phyloP scores from a whole-genome alignment of 2,329 filamentous ascomycete genomes.

The Alternaria sp. region DNA sequence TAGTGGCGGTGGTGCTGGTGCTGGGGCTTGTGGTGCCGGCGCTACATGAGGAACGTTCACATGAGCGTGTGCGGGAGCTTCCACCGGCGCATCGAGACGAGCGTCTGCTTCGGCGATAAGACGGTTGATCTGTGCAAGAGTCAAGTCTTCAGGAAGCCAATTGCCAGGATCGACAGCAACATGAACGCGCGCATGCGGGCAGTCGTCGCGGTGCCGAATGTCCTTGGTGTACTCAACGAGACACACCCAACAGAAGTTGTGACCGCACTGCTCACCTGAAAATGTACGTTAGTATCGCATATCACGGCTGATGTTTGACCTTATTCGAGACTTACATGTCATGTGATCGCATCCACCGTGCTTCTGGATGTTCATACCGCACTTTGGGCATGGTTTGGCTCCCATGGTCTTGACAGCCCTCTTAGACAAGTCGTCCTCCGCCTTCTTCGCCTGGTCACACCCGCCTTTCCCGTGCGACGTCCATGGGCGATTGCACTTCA shows the following conservation, averaged over 20 bases:
- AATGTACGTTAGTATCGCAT: background rate
- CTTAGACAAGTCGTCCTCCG: slow-evolving; percentile 23
- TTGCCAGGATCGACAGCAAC: slow-evolving; percentile 21
- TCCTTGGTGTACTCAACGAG: slow-evolving; percentile 8
- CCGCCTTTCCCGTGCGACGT: slow-evolving; percentile 8
- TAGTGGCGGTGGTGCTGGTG: background rate
- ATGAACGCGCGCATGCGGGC: slow-evolving; percentile 11
- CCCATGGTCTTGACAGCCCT: slow-evolving; percentile 26
- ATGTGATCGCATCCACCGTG: slow-evolving; percentile 36
- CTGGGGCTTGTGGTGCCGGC: no score
- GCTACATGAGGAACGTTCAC: background rate
- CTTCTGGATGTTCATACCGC: slow-evolving; percentile 35
- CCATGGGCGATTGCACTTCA: slow-evolving; percentile 30
- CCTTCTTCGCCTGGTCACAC: slow-evolving; percentile 24
- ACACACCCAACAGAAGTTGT: slow-evolving; percentile 34
- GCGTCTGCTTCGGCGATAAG: slow-evolving; percentile 3
- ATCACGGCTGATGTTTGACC: background rate
- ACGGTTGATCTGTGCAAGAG: slow-evolving; percentile 6
- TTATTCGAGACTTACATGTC: slow-evolving; percentile 21
- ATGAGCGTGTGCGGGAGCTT: background rate
- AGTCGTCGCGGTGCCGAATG: slow-evolving; percentile 11
- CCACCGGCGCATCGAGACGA: background rate
- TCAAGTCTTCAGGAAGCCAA: slow-evolving; percentile 12
- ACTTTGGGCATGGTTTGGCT: slow-evolving; percentile 35
- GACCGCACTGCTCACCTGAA: slow-evolving; percentile 20